Evolutionary conservation across 2,329 filamentous ascomycete genomes (phyloP).

Genomic region (Rutstroemia sp.): DNA sequence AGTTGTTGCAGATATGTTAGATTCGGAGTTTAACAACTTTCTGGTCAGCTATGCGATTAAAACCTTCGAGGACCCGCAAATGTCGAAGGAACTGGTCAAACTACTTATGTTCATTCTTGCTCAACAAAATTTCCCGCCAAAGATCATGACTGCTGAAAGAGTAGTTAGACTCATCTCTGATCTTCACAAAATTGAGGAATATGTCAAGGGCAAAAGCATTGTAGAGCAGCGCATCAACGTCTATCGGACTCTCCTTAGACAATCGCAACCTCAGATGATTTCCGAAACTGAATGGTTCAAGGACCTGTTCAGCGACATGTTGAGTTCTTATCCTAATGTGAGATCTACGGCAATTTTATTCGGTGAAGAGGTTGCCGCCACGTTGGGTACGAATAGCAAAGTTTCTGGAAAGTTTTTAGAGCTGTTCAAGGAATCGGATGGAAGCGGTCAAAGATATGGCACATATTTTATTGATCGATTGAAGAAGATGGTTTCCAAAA

Average conservation of each 20-base stretch:
- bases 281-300: conserved; percentile 70
- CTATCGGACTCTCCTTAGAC: conserved; percentile 69
- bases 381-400: conserved; percentile 60
- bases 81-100: conserved; percentile 71
- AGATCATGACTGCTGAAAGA: conserved; percentile 65
- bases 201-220: conserved; percentile 73
- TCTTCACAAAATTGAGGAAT: conserved; percentile 64
- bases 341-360: conserved; percentile 66
- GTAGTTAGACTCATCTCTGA: conserved; percentile 63
- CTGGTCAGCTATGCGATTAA: conserved; percentile 75
- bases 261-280: conserved; percentile 64
- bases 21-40: conserved; percentile 72
- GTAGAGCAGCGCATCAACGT: conserved; percentile 69
- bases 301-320: conserved; percentile 73
- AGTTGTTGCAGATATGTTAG: conserved; percentile 61
- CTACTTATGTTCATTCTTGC: conserved; percentile 75
- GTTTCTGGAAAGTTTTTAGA: conserved; percentile 61
- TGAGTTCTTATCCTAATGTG: conserved; percentile 72
- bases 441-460: conserved; percentile 45
- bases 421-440: conserved; percentile 42
- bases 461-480: conserved; percentile 63
- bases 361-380: conserved; percentile 62
- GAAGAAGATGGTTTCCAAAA: conserved; percentile 58
- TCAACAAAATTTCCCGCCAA: conserved; percentile 69
- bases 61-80: conserved; percentile 58